A percentile compares a stretch with the other conserved stretches of the same genome.
Evolutionary conservation across 176 grass and related monocot species (phyloP).

Genomic region (Cocos nucifera): DNA sequence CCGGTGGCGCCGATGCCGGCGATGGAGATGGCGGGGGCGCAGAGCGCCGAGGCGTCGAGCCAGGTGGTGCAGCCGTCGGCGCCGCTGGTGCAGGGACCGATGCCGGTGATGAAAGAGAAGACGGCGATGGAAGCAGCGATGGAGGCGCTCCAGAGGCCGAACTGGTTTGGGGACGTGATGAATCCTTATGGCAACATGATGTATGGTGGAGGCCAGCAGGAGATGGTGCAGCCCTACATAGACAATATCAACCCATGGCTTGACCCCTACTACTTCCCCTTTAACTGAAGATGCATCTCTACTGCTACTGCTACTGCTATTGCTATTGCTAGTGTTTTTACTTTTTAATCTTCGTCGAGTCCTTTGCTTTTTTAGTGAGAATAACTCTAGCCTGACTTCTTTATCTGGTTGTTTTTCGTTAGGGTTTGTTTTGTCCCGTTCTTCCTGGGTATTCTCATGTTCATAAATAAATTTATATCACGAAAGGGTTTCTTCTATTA

Average conservation of each 20-base stretch:
- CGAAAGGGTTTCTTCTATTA: too few relatives aligned
- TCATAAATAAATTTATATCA: too few relatives aligned
- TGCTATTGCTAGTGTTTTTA: too few relatives aligned
- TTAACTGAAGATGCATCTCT: neutral
- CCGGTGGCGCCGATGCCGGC: too few relatives aligned
- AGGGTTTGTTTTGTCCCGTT: too few relatives aligned
- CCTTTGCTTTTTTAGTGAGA: too few relatives aligned
- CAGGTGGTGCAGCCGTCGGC: too few relatives aligned
- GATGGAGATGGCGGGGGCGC: neutral
- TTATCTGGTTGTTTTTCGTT: too few relatives aligned
- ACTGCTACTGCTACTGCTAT: too few relatives aligned
- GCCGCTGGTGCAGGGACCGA: neutral
- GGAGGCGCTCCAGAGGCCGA: neutral
- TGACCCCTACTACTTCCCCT: neutral
- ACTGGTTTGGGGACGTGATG: slow-evolving; percentile 11
- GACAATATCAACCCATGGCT: neutral
- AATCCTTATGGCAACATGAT: neutral
- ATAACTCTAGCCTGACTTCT: too few relatives aligned
- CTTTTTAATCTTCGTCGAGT: too few relatives aligned
- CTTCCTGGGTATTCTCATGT: too few relatives aligned
- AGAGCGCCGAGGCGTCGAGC: neutral
- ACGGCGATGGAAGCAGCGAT: neutral
- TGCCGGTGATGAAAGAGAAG: neutral
- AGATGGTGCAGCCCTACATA: neutral
- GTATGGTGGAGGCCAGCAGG: neutral